Base-by-base conservation (phyloP, 140 eudicot species). In the Flaveria floridana region DNA sequence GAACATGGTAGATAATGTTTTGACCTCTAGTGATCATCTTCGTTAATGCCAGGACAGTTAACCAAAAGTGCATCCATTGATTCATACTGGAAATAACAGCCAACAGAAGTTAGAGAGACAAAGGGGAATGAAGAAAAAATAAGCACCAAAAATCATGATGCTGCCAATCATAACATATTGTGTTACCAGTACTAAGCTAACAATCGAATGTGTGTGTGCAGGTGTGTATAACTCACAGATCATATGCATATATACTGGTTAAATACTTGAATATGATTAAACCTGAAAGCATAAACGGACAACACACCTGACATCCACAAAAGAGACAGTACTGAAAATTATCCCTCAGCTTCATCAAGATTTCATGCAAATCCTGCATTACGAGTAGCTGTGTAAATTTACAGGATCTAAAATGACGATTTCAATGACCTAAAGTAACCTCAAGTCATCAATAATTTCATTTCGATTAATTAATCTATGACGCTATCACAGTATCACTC, bases 271-370 rank as follows among this genome's bases (percentile, higher is more conserved):
- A 56, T 18, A 51, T 50, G 28, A 65, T 65, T 47, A 28, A 79
- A 44, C 55, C 25, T 53, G 66, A 57, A 67, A 67, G 48, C 73
- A 63, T 50, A 65, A 69, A 71, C 37, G 1, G 51, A 15, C 18
- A 1, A 67, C 83, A 14, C 71, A 94, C 99, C 99, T 88, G 87
- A 76, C 89, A 94, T 70, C 99, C 99, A 63, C 99, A 91, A 74
- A 94, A 91, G 53, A 94, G 97, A 81, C 97, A 90, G 84, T 94
- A 94, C 15, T 23, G 82, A 80, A 86, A 88, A 77, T 88, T 91
- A 50, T 90, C 91, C 85, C 99, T 85, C 66, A 94, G 91, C 85
- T 85, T 88, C 86, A 73, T 71, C 85, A 90, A 80, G 39, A 90
- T 71, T 75, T 74, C 89, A 12, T 16, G 83, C 90, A 94, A 74